These are phyloP conservation scores for Gossypium trilobum DNA, from an alignment of 441 rosid genomes.

Conservation along the genomic window DNA sequence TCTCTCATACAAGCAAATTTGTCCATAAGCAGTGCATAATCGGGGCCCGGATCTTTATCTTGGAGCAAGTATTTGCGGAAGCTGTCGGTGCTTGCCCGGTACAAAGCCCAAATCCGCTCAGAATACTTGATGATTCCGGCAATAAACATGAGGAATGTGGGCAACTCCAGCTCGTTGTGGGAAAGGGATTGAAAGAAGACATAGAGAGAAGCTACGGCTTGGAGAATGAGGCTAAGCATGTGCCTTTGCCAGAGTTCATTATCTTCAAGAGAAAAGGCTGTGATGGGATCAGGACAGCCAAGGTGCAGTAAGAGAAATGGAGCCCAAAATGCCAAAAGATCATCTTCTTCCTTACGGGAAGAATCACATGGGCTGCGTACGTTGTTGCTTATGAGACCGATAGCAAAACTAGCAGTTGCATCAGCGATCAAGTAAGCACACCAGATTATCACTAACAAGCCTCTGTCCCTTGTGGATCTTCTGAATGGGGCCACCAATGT, in stretches of 20 bases:
- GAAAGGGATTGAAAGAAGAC: slow-evolving; percentile 17
- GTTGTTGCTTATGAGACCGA: slow-evolving; percentile 29
- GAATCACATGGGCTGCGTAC: slow-evolving; percentile 4
- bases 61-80: slow-evolving; percentile 13
- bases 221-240: slow-evolving; percentile 14
- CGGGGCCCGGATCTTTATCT: slow-evolving; percentile 2
- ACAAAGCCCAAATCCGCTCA: slow-evolving; percentile 19
- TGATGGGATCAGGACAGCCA: slow-evolving; percentile 28
- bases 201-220: slow-evolving; percentile 8
- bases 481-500: slow-evolving; percentile 29
- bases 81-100: slow-evolving; percentile 12
- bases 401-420: slow-evolving; percentile 33
- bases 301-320: slow-evolving; percentile 28
- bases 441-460: slow-evolving; percentile 25
- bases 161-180: not conserved
- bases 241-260: slow-evolving; percentile 25
- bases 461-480: slow-evolving; percentile 13
- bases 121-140: slow-evolving; percentile 22
- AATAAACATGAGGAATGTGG: slow-evolving; percentile 7
- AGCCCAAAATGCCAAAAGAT: slow-evolving; percentile 26
- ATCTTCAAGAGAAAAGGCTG: slow-evolving; percentile 26
- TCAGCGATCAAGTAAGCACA: slow-evolving; percentile 36
- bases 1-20: not conserved
- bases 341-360: not conserved
- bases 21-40: slow-evolving; percentile 13